Conservation (phyloP, 75 land plant genomes). For the Cunninghamia lanceolata region DNA sequence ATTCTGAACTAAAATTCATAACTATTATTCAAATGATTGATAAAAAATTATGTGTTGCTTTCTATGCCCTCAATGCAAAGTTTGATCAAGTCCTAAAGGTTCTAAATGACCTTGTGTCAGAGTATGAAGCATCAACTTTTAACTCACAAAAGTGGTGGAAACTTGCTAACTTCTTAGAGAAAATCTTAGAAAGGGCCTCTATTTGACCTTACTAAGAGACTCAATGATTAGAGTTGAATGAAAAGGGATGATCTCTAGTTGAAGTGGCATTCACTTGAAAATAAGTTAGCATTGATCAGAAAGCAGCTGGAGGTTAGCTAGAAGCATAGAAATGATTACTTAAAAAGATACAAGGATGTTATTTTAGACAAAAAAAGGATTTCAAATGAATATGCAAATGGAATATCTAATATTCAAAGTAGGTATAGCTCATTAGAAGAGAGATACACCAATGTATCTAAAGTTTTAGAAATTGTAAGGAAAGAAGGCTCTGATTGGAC, state of each 20-base stretch:
- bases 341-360: slow-evolving; percentile 74
- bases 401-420: slow-evolving; percentile 53
- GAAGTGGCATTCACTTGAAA: slow-evolving; percentile 72
- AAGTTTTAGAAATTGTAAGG: slow-evolving; percentile 48
- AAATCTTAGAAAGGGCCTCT: slow-evolving; percentile 83
- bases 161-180: slow-evolving; percentile 49
- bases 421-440: slow-evolving; percentile 59
- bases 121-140: slow-evolving; percentile 62
- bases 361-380: slow-evolving; percentile 59
- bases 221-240: slow-evolving; percentile 28
- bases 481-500: slow-evolving; percentile 69
- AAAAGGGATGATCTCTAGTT: slow-evolving; percentile 51
- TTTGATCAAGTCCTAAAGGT: slow-evolving; percentile 65
- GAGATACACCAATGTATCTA: slow-evolving; percentile 32
- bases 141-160: slow-evolving; percentile 82
- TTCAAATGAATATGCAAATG: slow-evolving; percentile 53
- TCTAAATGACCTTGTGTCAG: slow-evolving; percentile 49
- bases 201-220: slow-evolving; percentile 56
- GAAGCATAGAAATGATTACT: slow-evolving; percentile 65
- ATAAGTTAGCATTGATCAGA: slow-evolving; percentile 49
- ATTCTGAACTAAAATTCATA: slow-evolving; percentile 63
- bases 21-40: slow-evolving; percentile 73
- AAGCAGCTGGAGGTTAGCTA: slow-evolving; percentile 79
- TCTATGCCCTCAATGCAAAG: slow-evolving; percentile 63
- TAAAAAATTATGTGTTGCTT: slow-evolving; percentile 62